Evolutionary conservation across 805 yeast species (phyloP).

Genomic region (Lachancea quebecensis): DNA sequence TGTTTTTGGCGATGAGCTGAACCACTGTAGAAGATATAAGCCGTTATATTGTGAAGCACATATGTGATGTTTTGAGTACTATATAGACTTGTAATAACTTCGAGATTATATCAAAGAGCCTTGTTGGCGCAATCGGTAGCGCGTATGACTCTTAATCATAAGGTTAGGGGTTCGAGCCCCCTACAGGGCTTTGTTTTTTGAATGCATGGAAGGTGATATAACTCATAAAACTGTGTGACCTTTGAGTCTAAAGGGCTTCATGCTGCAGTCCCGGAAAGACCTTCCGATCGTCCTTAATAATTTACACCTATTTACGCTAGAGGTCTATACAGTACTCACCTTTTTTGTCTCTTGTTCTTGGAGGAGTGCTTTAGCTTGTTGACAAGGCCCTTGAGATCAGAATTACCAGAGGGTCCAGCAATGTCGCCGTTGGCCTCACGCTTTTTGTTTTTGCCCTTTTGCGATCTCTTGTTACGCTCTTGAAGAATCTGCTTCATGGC

Average conservation of each 20-base stretch:
- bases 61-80: too few relatives aligned
- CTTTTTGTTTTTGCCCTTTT: slow-evolving; percentile 14
- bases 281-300: background rate
- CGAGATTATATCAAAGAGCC: slow-evolving; percentile 7
- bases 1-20: background rate
- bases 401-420: slow-evolving; percentile 2
- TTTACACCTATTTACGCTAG: too few relatives aligned
- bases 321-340: slow-evolving; percentile 8
- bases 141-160: slow-evolving; percentile 22
- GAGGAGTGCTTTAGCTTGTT: slow-evolving; percentile 40
- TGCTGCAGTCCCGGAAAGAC: too few relatives aligned
- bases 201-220: too few relatives aligned
- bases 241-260: too few relatives aligned
- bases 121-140: slow-evolving; percentile 27
- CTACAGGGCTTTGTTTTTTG: slow-evolving; percentile 20
- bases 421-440: slow-evolving; percentile 12
- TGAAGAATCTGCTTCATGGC: slow-evolving; percentile 79
- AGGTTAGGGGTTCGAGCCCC: slow-evolving; percentile 27
- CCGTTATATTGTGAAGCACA: too few relatives aligned
- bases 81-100: too few relatives aligned
- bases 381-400: slow-evolving; percentile 34
- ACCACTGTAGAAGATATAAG: background rate
- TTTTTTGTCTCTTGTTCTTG: slow-evolving; percentile 27
- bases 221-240: too few relatives aligned
- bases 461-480: slow-evolving; percentile 58